Evolutionary conservation across 2,329 filamentous ascomycete genomes (phyloP), one percentile per base, ranked within the genome.

Genomic region (Lecanoromycetidae sp.): DNA sequence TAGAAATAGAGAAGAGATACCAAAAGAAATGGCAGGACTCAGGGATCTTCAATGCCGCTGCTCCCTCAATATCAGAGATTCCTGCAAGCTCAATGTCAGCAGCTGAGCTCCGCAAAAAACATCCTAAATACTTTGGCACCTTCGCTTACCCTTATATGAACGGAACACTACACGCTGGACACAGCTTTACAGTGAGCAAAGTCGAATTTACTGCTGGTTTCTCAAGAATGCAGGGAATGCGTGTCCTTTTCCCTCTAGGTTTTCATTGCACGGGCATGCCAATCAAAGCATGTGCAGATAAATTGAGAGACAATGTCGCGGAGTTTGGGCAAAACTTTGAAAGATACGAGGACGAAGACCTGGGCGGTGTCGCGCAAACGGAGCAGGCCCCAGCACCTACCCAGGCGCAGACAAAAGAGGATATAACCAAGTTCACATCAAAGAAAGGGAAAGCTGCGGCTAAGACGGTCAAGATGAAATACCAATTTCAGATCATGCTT

Each of bases 191-290:
- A 19, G 80, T 85, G 52, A 84, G 78, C 60, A 98, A 98, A 68
- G 80, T 94, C 57, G 91, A 98, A 67, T 98, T 96, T 65, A 82
- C 80, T 49, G 78, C 83, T 20, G 87, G 90, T 35, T 88, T 87
- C 61, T 82, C 84, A 38, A 76, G 90, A 47, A 93, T 96, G 86
- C 79, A 87, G 63, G 91, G 91, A 60, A 90, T 90, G 71, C 76
- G 82, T 44, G 75, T 82, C 48, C 72, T 96, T 44, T 95, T 91
- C 63, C 91, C 91, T 48, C 82, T 91, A 60, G 91, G 90, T 26
- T 98, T 87, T 71, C 91, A 98, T 72, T 87, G 84, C 68, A 96
- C 90, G 0, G 91, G 91, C 58, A 93, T 98, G 82, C 87, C 88
- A 37, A 98, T 98, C 72, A 95, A 95, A 68, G 88, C 91, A 5